Conservation (phyloP, 768 basidiomycete genomes). For the Rhizopogon vulgaris region DNA sequence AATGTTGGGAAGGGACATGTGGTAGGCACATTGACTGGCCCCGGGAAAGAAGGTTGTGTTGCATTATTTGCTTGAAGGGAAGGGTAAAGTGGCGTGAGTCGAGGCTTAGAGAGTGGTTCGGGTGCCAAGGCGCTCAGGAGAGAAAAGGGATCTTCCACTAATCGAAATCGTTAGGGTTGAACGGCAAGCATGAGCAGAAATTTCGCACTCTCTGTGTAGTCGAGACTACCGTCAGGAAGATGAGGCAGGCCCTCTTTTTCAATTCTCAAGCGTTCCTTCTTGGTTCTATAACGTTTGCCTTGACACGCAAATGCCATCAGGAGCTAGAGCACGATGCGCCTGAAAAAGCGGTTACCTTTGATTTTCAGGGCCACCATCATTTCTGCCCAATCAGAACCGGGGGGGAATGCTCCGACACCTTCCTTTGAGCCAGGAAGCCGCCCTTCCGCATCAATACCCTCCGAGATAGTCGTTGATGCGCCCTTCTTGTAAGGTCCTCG, state of each 20-base stretch:
- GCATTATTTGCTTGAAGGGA: slow-evolving; percentile 22
- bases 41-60: slow-evolving; percentile 18
- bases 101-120: slow-evolving; percentile 49
- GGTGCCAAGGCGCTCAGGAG: slow-evolving; percentile 58
- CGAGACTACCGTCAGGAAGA: slow-evolving; percentile 70
- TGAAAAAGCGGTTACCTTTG: slow-evolving; percentile 43
- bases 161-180: slow-evolving; percentile 4
- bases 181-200: not conserved
- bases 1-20: slow-evolving; percentile 10
- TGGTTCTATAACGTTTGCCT: slow-evolving; percentile 77
- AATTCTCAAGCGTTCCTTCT: slow-evolving; percentile 73
- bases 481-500: slow-evolving; percentile 52
- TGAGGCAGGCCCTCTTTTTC: slow-evolving; percentile 73
- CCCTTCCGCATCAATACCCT: slow-evolving; percentile 62
- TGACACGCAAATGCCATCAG: not conserved
- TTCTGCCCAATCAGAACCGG: slow-evolving; percentile 65
- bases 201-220: slow-evolving; percentile 61
- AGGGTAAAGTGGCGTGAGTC: slow-evolving; percentile 52
- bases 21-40: slow-evolving; percentile 22
- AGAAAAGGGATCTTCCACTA: slow-evolving; percentile 78
- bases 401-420: slow-evolving; percentile 67
- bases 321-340: not conserved
- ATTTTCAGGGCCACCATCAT: slow-evolving; percentile 69
- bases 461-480: slow-evolving; percentile 31
- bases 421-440: slow-evolving; percentile 73